Conservation (phyloP, 2,329 filamentous ascomycete genomes). For the Leptographium lundbergii region DNA sequence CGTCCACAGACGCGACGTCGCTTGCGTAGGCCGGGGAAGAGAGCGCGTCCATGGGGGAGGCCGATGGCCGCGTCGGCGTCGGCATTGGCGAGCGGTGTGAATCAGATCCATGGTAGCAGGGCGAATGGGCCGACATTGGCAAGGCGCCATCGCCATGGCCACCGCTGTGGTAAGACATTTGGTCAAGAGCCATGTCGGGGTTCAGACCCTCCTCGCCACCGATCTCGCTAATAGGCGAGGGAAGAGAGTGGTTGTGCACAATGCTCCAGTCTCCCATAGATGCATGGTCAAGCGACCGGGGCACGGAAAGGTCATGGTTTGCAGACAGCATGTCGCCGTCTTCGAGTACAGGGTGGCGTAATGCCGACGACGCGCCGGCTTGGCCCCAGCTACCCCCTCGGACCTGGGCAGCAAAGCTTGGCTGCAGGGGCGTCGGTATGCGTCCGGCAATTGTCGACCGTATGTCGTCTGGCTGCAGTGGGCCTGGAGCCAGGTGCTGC, state of each 20-base stretch:
- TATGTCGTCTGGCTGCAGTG: conserved; percentile 19
- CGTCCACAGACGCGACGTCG: background rate
- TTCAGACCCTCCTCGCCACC: conserved; percentile 32
- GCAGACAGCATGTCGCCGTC: background rate
- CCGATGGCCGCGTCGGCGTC: conserved; percentile 4
- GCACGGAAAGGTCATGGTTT: conserved; percentile 27
- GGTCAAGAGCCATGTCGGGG: conserved; percentile 27
- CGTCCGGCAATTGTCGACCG: conserved; percentile 28
- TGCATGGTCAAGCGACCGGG: conserved; percentile 31
- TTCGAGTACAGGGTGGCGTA: background rate
- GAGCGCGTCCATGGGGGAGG: conserved; percentile 4
- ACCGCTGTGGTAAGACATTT: conserved; percentile 10
- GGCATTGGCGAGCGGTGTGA: background rate
- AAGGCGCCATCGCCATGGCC: background rate
- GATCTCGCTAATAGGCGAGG: conserved; percentile 47
- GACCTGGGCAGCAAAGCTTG: conserved; percentile 42
- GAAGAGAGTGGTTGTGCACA: conserved; percentile 39
- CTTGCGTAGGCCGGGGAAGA: background rate
- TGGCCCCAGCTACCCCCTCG: conserved; percentile 36
- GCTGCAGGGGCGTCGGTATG: conserved; percentile 48
- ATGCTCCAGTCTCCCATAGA: conserved; percentile 34
- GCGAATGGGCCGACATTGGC: background rate
- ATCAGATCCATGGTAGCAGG: no score
- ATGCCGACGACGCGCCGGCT: background rate
- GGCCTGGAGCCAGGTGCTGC: conserved; percentile 17